These are phyloP conservation scores for Polytrichum commune DNA, from an alignment of 225 moss, liverwort and hornwort genomes.

Conservation along the genomic window DNA sequence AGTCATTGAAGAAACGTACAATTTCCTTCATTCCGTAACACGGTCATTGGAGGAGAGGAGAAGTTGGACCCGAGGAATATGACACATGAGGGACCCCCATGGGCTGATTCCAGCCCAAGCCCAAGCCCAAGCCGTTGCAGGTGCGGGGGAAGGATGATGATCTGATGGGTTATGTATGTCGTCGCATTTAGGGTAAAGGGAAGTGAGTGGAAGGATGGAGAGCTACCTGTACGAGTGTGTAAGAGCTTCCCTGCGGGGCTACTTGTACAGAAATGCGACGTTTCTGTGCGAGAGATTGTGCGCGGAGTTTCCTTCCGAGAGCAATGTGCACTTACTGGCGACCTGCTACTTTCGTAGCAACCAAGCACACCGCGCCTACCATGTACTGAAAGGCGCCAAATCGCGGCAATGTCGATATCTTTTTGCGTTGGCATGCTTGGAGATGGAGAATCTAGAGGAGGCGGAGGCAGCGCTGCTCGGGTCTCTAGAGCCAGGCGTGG, in stretches of 20 bases:
- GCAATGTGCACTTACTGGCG: constrained; percentile 80
- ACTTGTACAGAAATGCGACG: constrained; percentile 82
- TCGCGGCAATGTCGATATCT: constrained; percentile 88
- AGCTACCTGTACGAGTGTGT: constrained; percentile 76
- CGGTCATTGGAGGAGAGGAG: too few relatives aligned
- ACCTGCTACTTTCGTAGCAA: constrained; percentile 94
- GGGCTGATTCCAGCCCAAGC: constrained; percentile 28
- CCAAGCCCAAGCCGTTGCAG: constrained; percentile 26
- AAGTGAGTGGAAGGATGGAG: constrained; percentile 53
- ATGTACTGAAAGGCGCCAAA: constrained; percentile 87
- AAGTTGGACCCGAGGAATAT: constrained; percentile 2
- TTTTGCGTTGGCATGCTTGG: constrained; percentile 88
- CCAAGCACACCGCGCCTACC: constrained; percentile 88
- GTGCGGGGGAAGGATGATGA: constrained; percentile 7
- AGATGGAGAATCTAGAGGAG: constrained; percentile 84
- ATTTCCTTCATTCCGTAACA: too few relatives aligned
- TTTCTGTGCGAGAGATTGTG: constrained; percentile 90
- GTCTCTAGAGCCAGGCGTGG: constrained; percentile 54
- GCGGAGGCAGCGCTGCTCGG: constrained; percentile 79
- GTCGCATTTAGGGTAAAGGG: constrained; percentile 38
- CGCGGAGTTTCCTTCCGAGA: constrained; percentile 90
- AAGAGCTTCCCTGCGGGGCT: constrained; percentile 68
- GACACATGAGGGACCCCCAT: constrained; percentile 26
- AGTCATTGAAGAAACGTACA: too few relatives aligned
- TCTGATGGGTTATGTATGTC: not conserved